Conservation (phyloP, 148 eudicot species). For the Dianthus caryophyllus region DNA sequence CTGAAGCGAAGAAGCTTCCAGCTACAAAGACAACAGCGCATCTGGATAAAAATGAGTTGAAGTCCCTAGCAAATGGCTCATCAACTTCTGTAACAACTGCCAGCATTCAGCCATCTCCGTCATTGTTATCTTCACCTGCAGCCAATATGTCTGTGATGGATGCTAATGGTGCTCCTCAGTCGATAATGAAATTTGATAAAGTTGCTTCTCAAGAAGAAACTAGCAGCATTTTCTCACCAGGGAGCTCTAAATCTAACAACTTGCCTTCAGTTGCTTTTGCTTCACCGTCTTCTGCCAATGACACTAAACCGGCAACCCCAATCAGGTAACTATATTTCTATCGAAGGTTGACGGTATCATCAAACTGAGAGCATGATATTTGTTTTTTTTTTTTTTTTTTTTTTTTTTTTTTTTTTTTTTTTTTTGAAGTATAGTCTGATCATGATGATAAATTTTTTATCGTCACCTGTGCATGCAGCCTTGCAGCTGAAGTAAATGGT, state of each 20-base stretch:
- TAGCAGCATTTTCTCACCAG: constrained; percentile 22
- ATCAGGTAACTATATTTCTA: constrained; percentile 42
- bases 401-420: not conserved
- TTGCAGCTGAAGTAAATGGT: constrained; percentile 22
- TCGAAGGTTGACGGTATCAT: not conserved
- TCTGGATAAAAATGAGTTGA: constrained; percentile 20
- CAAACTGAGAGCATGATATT: not conserved
- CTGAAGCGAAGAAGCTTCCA: constrained; percentile 21
- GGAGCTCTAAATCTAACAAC: constrained; percentile 32
- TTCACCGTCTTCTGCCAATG: constrained; percentile 24
- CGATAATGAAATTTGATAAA: constrained; percentile 22
- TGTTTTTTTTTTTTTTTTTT: not conserved
- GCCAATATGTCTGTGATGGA: constrained; percentile 18
- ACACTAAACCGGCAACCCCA: constrained; percentile 22
- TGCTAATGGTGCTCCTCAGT: constrained; percentile 26
- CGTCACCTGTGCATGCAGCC: constrained; percentile 24
- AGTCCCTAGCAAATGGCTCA: constrained; percentile 24
- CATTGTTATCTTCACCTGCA: constrained; percentile 19
- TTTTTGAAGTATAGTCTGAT: not conserved
- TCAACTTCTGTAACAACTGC: constrained; percentile 23
- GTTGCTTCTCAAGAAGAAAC: constrained; percentile 26
- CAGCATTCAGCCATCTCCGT: constrained; percentile 19
- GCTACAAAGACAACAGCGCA: constrained; percentile 24
- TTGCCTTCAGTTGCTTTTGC: constrained; percentile 25
- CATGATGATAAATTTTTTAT: constrained; percentile 1